Conservation (phyloP, 345 rosid genomes). For the Corchorus capsularis region DNA sequence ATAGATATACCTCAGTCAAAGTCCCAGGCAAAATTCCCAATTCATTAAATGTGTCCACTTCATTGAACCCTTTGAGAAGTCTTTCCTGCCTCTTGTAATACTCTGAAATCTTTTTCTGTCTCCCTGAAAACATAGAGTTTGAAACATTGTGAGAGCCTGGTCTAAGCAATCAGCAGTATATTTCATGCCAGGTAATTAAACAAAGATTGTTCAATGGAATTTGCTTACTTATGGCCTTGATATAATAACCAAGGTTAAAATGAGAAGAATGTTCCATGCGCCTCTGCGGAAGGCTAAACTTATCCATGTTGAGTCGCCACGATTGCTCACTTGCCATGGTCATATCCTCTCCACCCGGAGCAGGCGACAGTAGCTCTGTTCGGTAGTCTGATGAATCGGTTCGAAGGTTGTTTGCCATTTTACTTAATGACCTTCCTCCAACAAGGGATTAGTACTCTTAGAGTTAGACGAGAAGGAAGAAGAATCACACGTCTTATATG, state of each 20-base stretch:
- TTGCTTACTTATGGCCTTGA: constrained; percentile 31
- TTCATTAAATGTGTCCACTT: constrained; percentile 49
- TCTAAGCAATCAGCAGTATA: not conserved
- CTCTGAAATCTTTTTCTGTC: constrained; percentile 29
- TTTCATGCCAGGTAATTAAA: not conserved
- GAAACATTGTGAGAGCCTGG: not conserved
- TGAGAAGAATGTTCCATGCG: constrained; percentile 19
- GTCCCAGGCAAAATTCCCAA: constrained; percentile 43
- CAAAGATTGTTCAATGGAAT: not conserved
- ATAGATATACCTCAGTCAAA: constrained; percentile 35
- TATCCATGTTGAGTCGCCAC: constrained; percentile 50
- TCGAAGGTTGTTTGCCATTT: constrained; percentile 32
- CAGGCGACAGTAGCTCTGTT: constrained; percentile 52
- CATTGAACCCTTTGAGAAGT: constrained; percentile 46
- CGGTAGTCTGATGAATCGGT: constrained; percentile 43
- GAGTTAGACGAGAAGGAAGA: not conserved
- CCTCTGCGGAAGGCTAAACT: constrained; percentile 36
- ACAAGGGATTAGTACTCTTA: not conserved
- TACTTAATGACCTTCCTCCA: not conserved
- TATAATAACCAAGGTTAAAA: constrained; percentile 19
- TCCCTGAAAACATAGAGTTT: constrained; percentile 25
- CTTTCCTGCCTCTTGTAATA: constrained; percentile 52
- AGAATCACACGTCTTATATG: constrained; percentile 1
- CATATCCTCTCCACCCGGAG: constrained; percentile 24
- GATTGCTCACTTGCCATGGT: constrained; percentile 29